Evolutionary conservation across 139 green algal species (phyloP).

Genomic region (Tetratostichococcus sp.): DNA sequence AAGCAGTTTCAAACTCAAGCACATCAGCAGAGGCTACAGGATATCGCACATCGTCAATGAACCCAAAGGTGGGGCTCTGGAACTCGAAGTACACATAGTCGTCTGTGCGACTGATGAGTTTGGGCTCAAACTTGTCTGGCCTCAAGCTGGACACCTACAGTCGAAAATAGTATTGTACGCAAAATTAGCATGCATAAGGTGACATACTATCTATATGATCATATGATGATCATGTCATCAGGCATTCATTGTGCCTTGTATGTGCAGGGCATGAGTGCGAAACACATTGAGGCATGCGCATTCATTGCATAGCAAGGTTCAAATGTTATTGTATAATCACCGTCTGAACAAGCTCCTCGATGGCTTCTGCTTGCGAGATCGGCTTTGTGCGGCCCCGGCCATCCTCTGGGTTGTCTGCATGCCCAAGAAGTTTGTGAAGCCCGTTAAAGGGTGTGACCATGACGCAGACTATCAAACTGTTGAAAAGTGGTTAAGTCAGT

Average conservation of each 20-base stretch:
- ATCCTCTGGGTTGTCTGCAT: not conserved
- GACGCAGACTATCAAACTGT: no score
- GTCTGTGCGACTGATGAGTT: slow-evolving; percentile 72
- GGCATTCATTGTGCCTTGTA: no score
- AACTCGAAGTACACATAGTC: slow-evolving; percentile 96
- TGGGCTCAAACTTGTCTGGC: slow-evolving; percentile 77
- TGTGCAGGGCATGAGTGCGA: no score
- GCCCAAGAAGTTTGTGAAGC: no score
- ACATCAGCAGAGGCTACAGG: no score
- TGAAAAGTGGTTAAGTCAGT: no score
- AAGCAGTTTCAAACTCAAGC: no score
- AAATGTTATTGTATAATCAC: not conserved
- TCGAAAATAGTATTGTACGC: not conserved
- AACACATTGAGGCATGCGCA: no score
- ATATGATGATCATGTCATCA: no score
- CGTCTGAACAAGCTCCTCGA: not conserved
- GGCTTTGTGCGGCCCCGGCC: not conserved
- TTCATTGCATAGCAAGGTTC: slow-evolving; percentile 7
- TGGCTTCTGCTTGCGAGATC: not conserved
- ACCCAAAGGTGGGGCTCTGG: slow-evolving; percentile 82
- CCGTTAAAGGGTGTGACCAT: no score
- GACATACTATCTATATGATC: not conserved
- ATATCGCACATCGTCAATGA: slow-evolving; percentile 90
- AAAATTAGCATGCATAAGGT: not conserved
- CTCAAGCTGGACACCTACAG: slow-evolving; percentile 44